These are phyloP conservation scores for Bipolaris gigantea DNA, from an alignment of 2,329 filamentous ascomycete genomes.

Conservation along the genomic window DNA sequence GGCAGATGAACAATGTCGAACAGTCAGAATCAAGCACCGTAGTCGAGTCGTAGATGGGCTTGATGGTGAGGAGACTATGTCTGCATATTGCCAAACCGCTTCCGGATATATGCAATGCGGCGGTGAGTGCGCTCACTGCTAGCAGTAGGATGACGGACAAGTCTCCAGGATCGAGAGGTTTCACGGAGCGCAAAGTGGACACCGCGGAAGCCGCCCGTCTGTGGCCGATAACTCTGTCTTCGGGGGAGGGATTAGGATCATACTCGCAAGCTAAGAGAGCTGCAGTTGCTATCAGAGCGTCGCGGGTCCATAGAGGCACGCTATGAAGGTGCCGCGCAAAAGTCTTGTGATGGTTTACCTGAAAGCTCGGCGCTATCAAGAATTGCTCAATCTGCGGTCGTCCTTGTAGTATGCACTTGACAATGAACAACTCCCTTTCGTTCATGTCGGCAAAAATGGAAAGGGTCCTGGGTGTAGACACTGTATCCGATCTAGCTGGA, in stretches of 20 bases:
- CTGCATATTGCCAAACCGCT: constrained; percentile 1
- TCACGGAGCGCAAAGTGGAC: constrained; percentile 4
- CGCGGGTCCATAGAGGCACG: constrained; percentile 1
- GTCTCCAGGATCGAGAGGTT: background rate
- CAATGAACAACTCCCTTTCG: constrained; percentile 7
- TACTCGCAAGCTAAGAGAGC: constrained; percentile 8
- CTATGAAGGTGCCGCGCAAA: constrained; percentile 7
- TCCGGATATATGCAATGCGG: constrained; percentile 6
- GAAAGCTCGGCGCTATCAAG: constrained; percentile 6
- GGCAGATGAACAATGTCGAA: constrained; percentile 4
- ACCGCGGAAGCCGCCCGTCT: constrained; percentile 5
- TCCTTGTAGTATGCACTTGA: constrained; percentile 6
- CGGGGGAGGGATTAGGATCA: background rate
- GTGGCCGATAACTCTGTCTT: constrained; percentile 4
- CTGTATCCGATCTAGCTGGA: background rate
- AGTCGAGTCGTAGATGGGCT: constrained; percentile 1
- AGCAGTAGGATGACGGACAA: constrained; percentile 2
- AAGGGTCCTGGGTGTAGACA: constrained; percentile 1
- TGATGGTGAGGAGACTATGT: constrained; percentile 4
- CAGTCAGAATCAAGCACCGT: background rate
- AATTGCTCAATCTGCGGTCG: constrained; percentile 8
- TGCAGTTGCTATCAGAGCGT: constrained; percentile 8
- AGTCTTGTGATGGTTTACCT: constrained; percentile 5
- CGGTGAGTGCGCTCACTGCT: constrained; percentile 8
- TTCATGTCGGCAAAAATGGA: background rate